These are phyloP conservation scores for Echium plantagineum DNA, from an alignment of 257 asterid genomes.

Conservation along the genomic window DNA sequence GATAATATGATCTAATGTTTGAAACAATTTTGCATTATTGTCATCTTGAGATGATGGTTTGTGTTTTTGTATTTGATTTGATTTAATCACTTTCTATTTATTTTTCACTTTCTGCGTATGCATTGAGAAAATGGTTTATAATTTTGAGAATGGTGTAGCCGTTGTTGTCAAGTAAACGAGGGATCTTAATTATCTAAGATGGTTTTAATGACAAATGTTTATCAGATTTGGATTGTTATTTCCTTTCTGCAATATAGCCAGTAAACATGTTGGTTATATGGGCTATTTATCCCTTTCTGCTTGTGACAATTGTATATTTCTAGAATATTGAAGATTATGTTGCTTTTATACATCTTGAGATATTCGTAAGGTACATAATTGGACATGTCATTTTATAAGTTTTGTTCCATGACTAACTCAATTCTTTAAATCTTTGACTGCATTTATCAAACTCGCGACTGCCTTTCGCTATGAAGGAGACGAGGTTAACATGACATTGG, in stretches of 20 bases:
- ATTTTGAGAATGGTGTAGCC: background rate
- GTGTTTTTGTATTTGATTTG: no score
- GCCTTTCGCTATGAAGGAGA: slow-evolving; percentile 79
- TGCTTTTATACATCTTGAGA: slow-evolving; percentile 67
- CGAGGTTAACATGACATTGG: slow-evolving; percentile 58
- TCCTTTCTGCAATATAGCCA: no score
- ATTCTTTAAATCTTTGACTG: background rate
- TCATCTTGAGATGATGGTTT: no score
- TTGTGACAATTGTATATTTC: no score
- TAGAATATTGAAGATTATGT: slow-evolving; percentile 63
- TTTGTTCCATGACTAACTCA: background rate
- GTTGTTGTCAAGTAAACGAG: background rate
- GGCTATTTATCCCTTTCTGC: no score
- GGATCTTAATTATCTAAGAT: background rate
- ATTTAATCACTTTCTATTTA: no score
- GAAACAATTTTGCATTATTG: background rate
- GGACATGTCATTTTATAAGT: background rate
- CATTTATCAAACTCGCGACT: slow-evolving; percentile 37
- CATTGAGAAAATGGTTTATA: background rate
- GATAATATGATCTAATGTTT: background rate
- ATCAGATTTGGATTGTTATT: no score
- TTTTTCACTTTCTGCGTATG: background rate
- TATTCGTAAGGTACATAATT: slow-evolving; percentile 51
- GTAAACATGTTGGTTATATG: no score
- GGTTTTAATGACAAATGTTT: no score